Conservation (phyloP, 805 yeast species). For the Candida jianshihensis region DNA sequence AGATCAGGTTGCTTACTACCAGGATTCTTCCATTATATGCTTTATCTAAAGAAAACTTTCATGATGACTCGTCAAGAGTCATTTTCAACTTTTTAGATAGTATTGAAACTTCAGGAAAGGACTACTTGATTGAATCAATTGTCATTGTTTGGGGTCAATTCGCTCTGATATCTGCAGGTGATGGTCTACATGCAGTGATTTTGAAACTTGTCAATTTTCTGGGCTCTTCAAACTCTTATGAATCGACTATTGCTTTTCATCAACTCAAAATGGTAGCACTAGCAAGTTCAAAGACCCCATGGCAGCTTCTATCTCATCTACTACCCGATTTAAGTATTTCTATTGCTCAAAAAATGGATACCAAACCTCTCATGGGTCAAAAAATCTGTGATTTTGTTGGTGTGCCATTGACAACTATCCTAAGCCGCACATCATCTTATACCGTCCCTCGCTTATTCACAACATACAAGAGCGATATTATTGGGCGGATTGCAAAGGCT, state of each 20-base stretch:
- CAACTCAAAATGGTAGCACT: constrained; percentile 53
- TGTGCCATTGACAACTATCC: constrained; percentile 52
- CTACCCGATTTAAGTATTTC: constrained; percentile 64
- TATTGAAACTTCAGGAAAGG: constrained; percentile 30
- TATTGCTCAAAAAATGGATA: constrained; percentile 46
- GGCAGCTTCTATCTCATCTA: constrained; percentile 74
- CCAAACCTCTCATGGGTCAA: constrained; percentile 46
- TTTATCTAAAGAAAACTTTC: constrained; percentile 30
- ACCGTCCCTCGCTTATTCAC: constrained; percentile 74
- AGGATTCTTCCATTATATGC: constrained; percentile 48
- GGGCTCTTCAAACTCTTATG: constrained; percentile 58
- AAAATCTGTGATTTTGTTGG: constrained; percentile 61
- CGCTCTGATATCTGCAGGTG: constrained; percentile 57
- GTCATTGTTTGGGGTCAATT: constrained; percentile 59
- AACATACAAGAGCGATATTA: constrained; percentile 53
- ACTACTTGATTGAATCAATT: constrained; percentile 50
- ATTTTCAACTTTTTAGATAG: constrained; percentile 37
- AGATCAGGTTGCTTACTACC: constrained; percentile 45
- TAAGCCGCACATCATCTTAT: constrained; percentile 61
- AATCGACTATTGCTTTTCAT: constrained; percentile 62
- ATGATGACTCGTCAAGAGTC: constrained; percentile 36
- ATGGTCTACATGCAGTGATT: constrained; percentile 57
- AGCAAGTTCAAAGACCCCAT: constrained; percentile 55
- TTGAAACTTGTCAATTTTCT: constrained; percentile 60
- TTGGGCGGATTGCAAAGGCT: constrained; percentile 53